Evolutionary conservation across 2,329 filamentous ascomycete genomes (phyloP).

Genomic region (Diaporthe ampelina): DNA sequence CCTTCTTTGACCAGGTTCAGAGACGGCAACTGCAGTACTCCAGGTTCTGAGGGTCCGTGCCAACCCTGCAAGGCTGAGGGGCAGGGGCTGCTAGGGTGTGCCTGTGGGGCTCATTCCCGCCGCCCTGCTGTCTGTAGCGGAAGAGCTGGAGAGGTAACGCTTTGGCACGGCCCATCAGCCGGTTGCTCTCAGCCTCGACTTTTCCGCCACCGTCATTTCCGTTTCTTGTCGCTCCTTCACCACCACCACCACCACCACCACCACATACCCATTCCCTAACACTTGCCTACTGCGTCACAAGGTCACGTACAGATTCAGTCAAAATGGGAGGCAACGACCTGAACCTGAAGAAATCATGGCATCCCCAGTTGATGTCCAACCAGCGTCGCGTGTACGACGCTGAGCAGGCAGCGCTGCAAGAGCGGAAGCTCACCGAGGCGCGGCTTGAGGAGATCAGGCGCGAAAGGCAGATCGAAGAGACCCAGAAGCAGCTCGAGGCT

Average conservation of each 20-base stretch:
- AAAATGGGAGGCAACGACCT: slow-evolving; percentile 91
- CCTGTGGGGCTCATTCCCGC: not conserved
- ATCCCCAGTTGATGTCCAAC: slow-evolving; percentile 91
- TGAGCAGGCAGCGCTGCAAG: slow-evolving; percentile 91
- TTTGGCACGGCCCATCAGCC: not conserved
- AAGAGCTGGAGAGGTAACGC: not conserved
- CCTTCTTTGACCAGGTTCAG: slow-evolving; percentile 15
- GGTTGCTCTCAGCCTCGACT: not conserved
- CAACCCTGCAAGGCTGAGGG: slow-evolving; percentile 27
- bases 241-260: not conserved
- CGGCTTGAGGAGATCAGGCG: slow-evolving; percentile 94
- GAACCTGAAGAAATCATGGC: slow-evolving; percentile 96
- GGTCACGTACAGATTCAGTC: slow-evolving; percentile 44
- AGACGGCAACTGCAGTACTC: slow-evolving; percentile 12
- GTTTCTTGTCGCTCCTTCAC: not conserved
- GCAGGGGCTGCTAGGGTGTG: not conserved
- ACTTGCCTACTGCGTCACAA: not conserved
- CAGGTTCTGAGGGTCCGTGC: slow-evolving; percentile 27
- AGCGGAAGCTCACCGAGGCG: slow-evolving; percentile 93
- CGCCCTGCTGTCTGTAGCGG: not conserved
- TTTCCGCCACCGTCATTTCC: slow-evolving; percentile 37
- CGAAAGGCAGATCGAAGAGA: slow-evolving; percentile 91
- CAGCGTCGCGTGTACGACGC: slow-evolving; percentile 92
- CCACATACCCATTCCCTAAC: too few species aligned
- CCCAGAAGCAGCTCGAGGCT: slow-evolving; percentile 89